These are phyloP conservation scores for Rhododendron ferrugineum DNA, from an alignment of 148 eudicot species.

Conservation along the genomic window DNA sequence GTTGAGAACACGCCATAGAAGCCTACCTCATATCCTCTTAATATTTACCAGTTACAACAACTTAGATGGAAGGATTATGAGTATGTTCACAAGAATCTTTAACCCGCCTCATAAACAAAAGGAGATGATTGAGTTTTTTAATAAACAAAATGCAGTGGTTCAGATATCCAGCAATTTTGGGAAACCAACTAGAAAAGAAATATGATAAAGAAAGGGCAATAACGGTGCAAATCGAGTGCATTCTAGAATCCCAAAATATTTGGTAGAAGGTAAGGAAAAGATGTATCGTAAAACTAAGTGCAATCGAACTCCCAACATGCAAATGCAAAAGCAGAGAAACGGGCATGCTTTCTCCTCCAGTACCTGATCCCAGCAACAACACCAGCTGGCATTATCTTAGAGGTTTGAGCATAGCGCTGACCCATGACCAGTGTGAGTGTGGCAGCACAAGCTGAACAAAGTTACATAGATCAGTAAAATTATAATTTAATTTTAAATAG, in stretches of 20 bases:
- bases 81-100: not conserved
- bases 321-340: slow-evolving; percentile 6
- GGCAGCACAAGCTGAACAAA: slow-evolving; percentile 59
- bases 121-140: not conserved
- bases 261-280: not conserved
- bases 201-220: not conserved
- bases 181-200: not conserved
- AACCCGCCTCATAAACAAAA: not conserved
- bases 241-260: not conserved
- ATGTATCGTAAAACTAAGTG: not conserved
- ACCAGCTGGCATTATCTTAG: slow-evolving; percentile 97
- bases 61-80: not conserved
- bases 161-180: not conserved
- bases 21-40: not conserved
- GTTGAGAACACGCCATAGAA: not conserved
- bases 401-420: slow-evolving; percentile 72
- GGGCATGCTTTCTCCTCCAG: slow-evolving; percentile 7
- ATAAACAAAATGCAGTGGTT: not conserved
- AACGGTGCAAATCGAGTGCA: not conserved
- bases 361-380: slow-evolving; percentile 89
- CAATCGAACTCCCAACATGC: not conserved
- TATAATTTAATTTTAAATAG: not conserved
- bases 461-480: slow-evolving; percentile 13
- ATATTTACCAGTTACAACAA: not conserved
- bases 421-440: slow-evolving; percentile 84